These are phyloP conservation scores for Eucalyptus urophylla DNA, from an alignment of 345 rosid species.

Conservation along the genomic window DNA sequence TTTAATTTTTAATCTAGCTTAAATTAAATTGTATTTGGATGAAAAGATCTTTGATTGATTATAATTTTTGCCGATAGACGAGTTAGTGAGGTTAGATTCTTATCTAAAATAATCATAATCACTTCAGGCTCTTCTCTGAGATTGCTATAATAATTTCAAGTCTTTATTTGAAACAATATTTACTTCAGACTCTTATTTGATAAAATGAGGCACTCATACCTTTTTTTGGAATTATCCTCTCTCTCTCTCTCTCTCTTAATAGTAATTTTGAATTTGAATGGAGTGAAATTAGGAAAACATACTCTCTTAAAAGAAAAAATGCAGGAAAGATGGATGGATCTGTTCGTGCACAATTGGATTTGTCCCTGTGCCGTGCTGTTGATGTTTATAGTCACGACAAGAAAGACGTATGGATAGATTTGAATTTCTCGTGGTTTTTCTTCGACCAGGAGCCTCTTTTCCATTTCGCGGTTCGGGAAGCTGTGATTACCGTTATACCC, in stretches of 20 bases:
- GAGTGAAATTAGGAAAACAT: neutral
- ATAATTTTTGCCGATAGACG: rapidly evolving
- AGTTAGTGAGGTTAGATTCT: too few relatives aligned
- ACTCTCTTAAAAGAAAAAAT: neutral
- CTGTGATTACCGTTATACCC: neutral
- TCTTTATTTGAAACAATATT: rapidly evolving
- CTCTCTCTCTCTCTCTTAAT: too few relatives aligned
- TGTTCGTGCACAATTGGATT: neutral
- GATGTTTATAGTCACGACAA: neutral
- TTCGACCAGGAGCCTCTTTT: too few relatives aligned
- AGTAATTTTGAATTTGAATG: neutral
- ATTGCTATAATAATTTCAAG: rapidly evolving
- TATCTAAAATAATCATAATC: too few relatives aligned
- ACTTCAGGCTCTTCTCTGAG: rapidly evolving
- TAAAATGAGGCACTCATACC: too few relatives aligned
- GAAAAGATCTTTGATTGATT: too few relatives aligned
- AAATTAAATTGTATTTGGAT: too few relatives aligned
- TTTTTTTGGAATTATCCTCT: too few relatives aligned
- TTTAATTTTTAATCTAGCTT: too few relatives aligned
- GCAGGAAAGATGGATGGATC: neutral
- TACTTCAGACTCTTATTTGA: rapidly evolving
- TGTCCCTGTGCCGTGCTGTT: neutral
- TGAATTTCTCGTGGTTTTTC: too few relatives aligned
- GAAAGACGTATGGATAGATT: neutral
- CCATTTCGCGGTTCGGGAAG: neutral